phyloP scores from a whole-genome alignment of 306 rosid species.

The Cucumis melo region DNA sequence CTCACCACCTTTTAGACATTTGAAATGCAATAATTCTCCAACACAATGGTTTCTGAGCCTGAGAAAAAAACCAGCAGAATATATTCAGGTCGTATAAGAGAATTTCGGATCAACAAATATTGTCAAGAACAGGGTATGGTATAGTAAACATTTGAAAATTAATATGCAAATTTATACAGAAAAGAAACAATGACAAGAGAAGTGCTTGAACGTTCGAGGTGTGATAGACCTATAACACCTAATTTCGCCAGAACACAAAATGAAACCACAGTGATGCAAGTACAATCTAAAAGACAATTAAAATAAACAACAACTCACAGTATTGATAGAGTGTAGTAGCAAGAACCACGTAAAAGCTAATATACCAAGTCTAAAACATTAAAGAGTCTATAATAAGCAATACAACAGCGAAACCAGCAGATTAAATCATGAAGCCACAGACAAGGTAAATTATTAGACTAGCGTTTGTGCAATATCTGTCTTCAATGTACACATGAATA shows the following conservation, averaged over 20 bases:
- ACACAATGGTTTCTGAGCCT: neutral
- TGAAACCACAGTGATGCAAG: neutral
- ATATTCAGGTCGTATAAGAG: neutral
- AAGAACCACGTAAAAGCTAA: neutral
- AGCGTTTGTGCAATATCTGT: neutral
- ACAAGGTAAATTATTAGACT: neutral
- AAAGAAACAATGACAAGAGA: neutral
- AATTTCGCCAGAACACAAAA: neutral
- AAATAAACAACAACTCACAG: neutral
- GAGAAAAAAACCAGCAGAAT: neutral
- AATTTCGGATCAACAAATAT: neutral
- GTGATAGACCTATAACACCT: neutral
- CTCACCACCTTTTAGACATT: constrained; percentile 1
- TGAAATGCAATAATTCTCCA: neutral
- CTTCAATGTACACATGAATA: neutral
- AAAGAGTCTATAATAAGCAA: neutral
- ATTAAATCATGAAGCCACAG: neutral
- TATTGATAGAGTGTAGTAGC: neutral
- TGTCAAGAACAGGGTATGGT: neutral
- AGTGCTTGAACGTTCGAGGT: neutral
- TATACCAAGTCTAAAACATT: neutral
- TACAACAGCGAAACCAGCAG: neutral
- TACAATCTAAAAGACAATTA: neutral
- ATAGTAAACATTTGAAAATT: neutral
- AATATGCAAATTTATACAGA: neutral